Evolutionary conservation across 495 filamentous ascomycete genomes (phyloP), one percentile per base, ranked within the genome.

Genomic region (Peziza echinospora): DNA sequence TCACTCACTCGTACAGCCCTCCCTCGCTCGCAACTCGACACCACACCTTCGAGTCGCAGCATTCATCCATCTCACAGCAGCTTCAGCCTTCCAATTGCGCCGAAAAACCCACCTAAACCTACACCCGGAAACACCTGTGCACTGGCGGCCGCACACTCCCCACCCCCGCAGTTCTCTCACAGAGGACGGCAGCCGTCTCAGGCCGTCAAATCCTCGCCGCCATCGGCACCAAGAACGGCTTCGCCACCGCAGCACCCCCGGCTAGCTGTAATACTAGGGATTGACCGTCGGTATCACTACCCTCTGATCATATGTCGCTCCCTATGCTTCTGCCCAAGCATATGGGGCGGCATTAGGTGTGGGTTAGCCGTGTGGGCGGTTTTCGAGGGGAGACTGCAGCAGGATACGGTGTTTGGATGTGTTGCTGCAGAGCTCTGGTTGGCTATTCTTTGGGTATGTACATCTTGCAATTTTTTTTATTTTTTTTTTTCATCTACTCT

Each of bases 391-490:
- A 30, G 45, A 19, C 17, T 9, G 21, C 26, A 21, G 13, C 22
- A 47, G 13, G 24, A 44, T 10, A 13, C 21, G 3, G 48, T 45
- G 13, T 48, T 55, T 28, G 51, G 52, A 28, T 59, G 56, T 37
- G 42, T 46, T 5, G 43, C 45, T 19, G 45, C 58, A 25, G 83
- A 89, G 66, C 76, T 85, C 39, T 72, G 77, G 53, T 67, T 89
- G 62, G 82, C 82, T 43, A 75, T 78, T 51, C 71, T 86, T 62
- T 89, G 83, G 83, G 83, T 85, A 71, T 59, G 77, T 69, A 42
- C 34, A 30, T 47, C 22, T 26, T 24, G 41, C 17, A 47, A 11
- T 23, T 46, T 41, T 45, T 37, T 22, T 34, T 47, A 39, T 48
- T 24, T 21, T n/a, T 41, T n/a, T n/a, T n/a, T n/a, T n/a, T n/a